These are phyloP conservation scores for Pyronema domesticum DNA, from an alignment of 495 filamentous ascomycete genomes.

Conservation along the genomic window DNA sequence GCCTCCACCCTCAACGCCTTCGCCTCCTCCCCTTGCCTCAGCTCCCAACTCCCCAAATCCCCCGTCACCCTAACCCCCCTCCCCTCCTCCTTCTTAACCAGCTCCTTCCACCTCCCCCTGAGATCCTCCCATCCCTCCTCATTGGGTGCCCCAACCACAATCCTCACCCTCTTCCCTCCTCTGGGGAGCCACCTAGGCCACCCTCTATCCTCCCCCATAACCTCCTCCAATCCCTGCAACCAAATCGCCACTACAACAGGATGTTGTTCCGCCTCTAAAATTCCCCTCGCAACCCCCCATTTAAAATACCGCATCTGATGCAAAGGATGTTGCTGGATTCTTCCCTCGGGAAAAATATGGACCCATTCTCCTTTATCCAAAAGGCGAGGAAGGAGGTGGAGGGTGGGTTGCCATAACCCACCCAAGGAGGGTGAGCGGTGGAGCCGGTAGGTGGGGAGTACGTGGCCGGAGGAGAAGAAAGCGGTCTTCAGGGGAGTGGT, in stretches of 20 bases:
- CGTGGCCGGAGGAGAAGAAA: constrained; percentile 78
- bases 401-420: constrained; percentile 73
- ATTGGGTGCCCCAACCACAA: constrained; percentile 54
- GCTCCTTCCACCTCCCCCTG: constrained; percentile 45
- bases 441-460: constrained; percentile 68
- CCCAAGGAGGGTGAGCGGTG: constrained; percentile 49
- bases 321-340: constrained; percentile 68
- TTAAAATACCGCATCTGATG: constrained; percentile 88
- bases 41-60: constrained; percentile 45
- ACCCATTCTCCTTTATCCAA: constrained; percentile 50
- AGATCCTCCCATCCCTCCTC: constrained; percentile 48
- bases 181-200: constrained; percentile 75
- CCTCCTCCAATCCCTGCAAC: constrained; percentile 64
- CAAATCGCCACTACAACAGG: constrained; percentile 88
- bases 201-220: constrained; percentile 64
- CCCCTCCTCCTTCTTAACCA: constrained; percentile 34
- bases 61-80: too few relatives aligned
- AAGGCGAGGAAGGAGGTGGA: constrained; percentile 71
- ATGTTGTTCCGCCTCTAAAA: constrained; percentile 65
- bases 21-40: constrained; percentile 56
- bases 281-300: constrained; percentile 80
- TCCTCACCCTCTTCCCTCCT: constrained; percentile 45
- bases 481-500: constrained; percentile 36
- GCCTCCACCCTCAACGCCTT: constrained; percentile 65
- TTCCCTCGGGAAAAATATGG: constrained; percentile 90